Base-by-base conservation (phyloP, 306 rosid genomes). In the Geum urbanum region DNA sequence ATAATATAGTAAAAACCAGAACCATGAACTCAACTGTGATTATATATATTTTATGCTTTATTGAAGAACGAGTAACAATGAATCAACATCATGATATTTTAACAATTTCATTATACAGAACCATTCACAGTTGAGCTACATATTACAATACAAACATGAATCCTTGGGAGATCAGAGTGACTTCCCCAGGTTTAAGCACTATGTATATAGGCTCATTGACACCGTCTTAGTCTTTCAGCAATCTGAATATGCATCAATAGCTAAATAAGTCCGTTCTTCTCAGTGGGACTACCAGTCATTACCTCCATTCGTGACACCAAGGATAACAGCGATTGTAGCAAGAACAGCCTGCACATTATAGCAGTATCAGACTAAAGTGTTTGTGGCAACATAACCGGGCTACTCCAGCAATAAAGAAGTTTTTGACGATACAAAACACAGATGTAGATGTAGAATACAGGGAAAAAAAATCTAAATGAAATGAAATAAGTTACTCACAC, bases 331-430 rank as follows among this genome's bases (percentile, higher is more conserved):
- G 54, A 90, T 52, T 24, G 92, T 84, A 27, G 63, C 86, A 63
- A 94, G 65, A 90, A 88, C 27, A 68, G 95, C 98, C 97, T 94
- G 92, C 75, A 76, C 72, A 77, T 27, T 46, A 8, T 56, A 47
- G 48, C 40, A 46, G 40, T 67, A 53, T 53, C 72, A 63, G 13
- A 66, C 50, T 24, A 51, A 35, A 48, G 20, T 13, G 47, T 8
- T n/a, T 3, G n/a, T 24, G 39, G 56, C n/a, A 32, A 37, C 18
- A 56, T 2, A 12, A 53, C 10, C 27, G 24, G 6, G 20, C 15
- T 54, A 54, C 52, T 24, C 43, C 6, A 1, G 73, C 40, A 39
- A 54, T 27, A 49, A 52, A 61, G 14, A 64, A 8, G 49, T 66
- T 13, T 14, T 18, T 40, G n/a, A n/a, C n/a, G n/a, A n/a, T n/a